Conservation (phyloP, 1,284 basidiomycete species). For the Volvariella volvacea region DNA sequence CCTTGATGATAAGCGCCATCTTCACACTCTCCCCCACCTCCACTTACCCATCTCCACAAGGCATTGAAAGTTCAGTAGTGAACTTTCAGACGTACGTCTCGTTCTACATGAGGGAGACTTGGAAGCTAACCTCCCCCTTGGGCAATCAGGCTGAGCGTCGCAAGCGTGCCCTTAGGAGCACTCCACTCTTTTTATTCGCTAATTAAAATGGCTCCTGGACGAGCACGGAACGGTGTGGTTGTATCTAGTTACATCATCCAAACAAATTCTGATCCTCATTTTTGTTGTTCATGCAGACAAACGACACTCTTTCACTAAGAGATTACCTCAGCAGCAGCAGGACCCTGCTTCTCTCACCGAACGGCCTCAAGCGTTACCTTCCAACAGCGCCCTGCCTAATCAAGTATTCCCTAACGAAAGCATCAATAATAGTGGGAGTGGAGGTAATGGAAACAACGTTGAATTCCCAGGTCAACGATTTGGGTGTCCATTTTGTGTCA, state of each 20-base stretch:
- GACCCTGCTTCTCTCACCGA: too few relatives aligned
- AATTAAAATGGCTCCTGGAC: slow-evolving; percentile 8
- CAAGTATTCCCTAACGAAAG: neutral
- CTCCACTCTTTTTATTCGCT: too few relatives aligned
- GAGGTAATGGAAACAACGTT: neutral
- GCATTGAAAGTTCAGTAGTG: too few relatives aligned
- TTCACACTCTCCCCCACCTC: too few relatives aligned
- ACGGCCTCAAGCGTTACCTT: neutral
- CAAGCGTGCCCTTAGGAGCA: too few relatives aligned
- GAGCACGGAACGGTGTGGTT: slow-evolving; percentile 4
- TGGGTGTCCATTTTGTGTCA: slow-evolving; percentile 17
- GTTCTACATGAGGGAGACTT: too few relatives aligned
- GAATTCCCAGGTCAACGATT: neutral
- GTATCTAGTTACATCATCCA: neutral
- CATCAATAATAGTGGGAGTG: neutral
- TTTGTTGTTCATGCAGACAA: neutral
- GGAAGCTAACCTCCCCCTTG: too few relatives aligned
- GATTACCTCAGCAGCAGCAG: neutral
- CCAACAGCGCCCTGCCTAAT: neutral
- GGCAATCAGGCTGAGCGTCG: slow-evolving; percentile 11
- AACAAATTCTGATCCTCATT: neutral
- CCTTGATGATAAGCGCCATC: too few relatives aligned
- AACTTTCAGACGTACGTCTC: too few relatives aligned
- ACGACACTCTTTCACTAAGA: neutral
- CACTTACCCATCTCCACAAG: too few relatives aligned